Base-by-base conservation (phyloP, 192 early-diverging fungal genomes). In the Entomortierella lignicola region DNA sequence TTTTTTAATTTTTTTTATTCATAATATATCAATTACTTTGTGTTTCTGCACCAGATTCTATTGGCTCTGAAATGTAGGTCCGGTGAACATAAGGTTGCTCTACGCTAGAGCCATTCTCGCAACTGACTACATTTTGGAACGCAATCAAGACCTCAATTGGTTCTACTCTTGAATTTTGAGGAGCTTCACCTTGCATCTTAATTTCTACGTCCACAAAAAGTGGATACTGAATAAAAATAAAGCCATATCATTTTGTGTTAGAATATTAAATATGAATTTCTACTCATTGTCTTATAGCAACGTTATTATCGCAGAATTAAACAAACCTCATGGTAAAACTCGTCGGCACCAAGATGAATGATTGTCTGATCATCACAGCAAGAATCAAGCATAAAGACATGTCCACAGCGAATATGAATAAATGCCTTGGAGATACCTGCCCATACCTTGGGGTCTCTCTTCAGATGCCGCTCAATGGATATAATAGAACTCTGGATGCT, bases 171-270 rank as follows among this genome's bases (percentile, higher is more conserved):
- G 55, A 26, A 8, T 32, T 51, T 21, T 52, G 47, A 15, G 25
- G 37, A 23, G 60, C 10, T 25, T 70, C 63, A 23, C 57, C 62
- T 27, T 61, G 55, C 66, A 82, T 77, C 61, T 82, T 82, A 54
- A 82, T 82, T 54, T 75, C 72, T 4, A 82, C 72, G 71, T 82
- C 81, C 3, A 82, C 81, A 61, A 82, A 82, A 5, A 77, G 59
- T 2, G 81, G 72, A 55, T 82, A 75, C 62, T 73, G 32, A 8
- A 43, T 31, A 8, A 25, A 57, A 48, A 48, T 41, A 21, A 20
- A 29, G 10, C n/a, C n/a, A n/a, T n/a, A 34, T 0, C 7, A 58
- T 18, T 3, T 34, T 20, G 42, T 23, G 23, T 18, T 31, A 29
- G 26, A n/a, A 51, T 30, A 30, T n/a, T n/a, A n/a, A n/a, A n/a